Conservation (phyloP, 805 yeast species). For the Cyberlindnera xylosilytica region DNA sequence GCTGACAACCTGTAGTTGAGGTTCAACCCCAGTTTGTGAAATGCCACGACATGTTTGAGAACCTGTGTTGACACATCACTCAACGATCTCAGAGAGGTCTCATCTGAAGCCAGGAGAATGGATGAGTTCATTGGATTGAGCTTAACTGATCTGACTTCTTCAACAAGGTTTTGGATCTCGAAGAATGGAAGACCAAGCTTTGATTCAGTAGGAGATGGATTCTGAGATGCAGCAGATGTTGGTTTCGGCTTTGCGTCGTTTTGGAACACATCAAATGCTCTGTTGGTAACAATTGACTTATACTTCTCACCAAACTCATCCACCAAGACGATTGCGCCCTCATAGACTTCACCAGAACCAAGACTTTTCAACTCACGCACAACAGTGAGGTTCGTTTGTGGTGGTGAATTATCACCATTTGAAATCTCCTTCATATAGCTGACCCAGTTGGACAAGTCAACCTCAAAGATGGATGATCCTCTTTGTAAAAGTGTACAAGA, state of each 20-base stretch:
- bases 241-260: no score
- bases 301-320: slow-evolving; percentile 8
- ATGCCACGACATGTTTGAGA: slow-evolving; percentile 8
- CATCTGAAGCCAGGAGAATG: slow-evolving; percentile 10
- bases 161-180: slow-evolving; percentile 10
- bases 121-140: slow-evolving; percentile 5
- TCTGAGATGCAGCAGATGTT: no score
- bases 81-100: slow-evolving; percentile 16
- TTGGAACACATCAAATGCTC: slow-evolving; percentile 8
- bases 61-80: slow-evolving; percentile 24
- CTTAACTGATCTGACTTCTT: not conserved
- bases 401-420: not conserved
- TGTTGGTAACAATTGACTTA: slow-evolving; percentile 5
- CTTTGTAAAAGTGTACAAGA: slow-evolving; percentile 7
- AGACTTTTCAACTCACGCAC: slow-evolving; percentile 4
- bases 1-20: slow-evolving; percentile 35
- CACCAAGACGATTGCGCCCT: slow-evolving; percentile 6
- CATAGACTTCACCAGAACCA: slow-evolving; percentile 5
- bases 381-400: not conserved
- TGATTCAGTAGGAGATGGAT: not conserved
- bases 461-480: slow-evolving; percentile 8
- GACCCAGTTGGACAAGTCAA: slow-evolving; percentile 4
- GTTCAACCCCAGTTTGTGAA: slow-evolving; percentile 33
- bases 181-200: slow-evolving; percentile 11
- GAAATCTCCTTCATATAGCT: not conserved